Percentiles rank a stretch among this genome's conserved stretches.
Evolutionary conservation across 2,329 filamentous ascomycete genomes (phyloP).

Genomic region (Pseudocercospora fijiensis): DNA sequence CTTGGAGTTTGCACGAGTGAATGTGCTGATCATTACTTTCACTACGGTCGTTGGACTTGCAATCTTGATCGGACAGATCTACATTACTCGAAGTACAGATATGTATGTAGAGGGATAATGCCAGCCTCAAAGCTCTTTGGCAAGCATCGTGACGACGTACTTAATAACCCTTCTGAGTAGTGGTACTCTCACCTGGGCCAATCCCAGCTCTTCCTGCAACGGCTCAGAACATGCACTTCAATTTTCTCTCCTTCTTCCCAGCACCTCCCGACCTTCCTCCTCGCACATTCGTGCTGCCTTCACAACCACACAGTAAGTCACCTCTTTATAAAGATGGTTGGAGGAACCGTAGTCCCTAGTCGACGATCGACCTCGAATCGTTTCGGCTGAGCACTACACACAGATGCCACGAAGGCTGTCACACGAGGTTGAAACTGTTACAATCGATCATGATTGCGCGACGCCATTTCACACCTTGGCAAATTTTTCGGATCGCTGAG

Average conservation of each 20-base stretch:
- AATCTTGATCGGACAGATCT: constrained; percentile 64
- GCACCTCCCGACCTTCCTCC: not conserved
- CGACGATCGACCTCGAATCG: not conserved
- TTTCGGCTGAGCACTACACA: not conserved
- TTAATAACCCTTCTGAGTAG: not conserved
- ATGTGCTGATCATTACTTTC: constrained; percentile 69
- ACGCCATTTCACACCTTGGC: not conserved
- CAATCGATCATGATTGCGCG: not conserved
- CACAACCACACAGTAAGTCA: not conserved
- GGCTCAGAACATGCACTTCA: not conserved
- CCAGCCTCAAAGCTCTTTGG: not conserved
- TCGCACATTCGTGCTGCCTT: not conserved
- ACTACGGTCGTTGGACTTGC: constrained; percentile 64
- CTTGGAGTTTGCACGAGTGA: constrained; percentile 66
- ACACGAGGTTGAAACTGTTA: not conserved
- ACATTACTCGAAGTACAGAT: constrained; percentile 52
- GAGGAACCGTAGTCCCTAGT: not conserved
- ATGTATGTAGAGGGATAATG: constrained; percentile 37
- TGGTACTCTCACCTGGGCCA: not conserved
- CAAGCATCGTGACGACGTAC: not conserved
- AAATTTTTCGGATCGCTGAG: not conserved
- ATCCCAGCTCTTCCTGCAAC: not conserved
- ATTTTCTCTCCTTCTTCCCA: not conserved
- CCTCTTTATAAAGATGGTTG: not conserved
- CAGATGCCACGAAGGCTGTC: not conserved